Evolutionary conservation across 2,329 filamentous ascomycete genomes (phyloP), one percentile per base, ranked within the genome.

Genomic region (Aureobasidium sp.): DNA sequence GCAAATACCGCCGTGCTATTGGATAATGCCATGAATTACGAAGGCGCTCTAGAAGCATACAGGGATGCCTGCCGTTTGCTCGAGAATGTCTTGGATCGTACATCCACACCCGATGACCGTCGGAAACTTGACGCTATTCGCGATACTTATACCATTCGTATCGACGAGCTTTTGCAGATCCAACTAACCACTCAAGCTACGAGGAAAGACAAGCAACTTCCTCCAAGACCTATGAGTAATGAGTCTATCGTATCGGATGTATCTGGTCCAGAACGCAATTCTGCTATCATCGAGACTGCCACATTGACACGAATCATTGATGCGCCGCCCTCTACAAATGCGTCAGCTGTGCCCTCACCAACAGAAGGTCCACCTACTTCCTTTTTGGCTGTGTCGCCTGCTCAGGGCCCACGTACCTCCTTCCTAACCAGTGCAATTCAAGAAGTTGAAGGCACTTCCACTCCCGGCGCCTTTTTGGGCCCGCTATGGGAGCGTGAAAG

Each of bases 21-120:
- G 44, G 94, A 99, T 76, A 97, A 97, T 82, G 92, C 91, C 15
- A 90, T 94, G 70, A 96, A 97, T 71, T 93, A 94, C 66, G 90
- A 93, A 72, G 92, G 90, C 44, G 94, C 94, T 20, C 87, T 95
- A 71, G 85, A 91, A 69, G 92, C 93, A 15, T 99, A 99, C 72
- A 81, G 84, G 12, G 94, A 99, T 75, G 94, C 95, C 4, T 99
- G 94, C 72, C 84, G 87, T 61, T 80, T 99, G 63, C 78, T 99
- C 61, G 88, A 93, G 67, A 87, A 95, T 70, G 94, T 99, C 5
- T 88, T 99, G 77, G 79, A 87, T 63, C 86, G 90, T 69, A 97
- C 91, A 63, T 87, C 87, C 12, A 90, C 87, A 7, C 87, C 92
- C 37, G 92, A 96, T 59, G 94, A 99, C 70, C 87, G 87, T 73